phyloP scores from a whole-genome alignment of 2,329 filamentous ascomycete species.

The Dactylonectria macrodidyma region DNA sequence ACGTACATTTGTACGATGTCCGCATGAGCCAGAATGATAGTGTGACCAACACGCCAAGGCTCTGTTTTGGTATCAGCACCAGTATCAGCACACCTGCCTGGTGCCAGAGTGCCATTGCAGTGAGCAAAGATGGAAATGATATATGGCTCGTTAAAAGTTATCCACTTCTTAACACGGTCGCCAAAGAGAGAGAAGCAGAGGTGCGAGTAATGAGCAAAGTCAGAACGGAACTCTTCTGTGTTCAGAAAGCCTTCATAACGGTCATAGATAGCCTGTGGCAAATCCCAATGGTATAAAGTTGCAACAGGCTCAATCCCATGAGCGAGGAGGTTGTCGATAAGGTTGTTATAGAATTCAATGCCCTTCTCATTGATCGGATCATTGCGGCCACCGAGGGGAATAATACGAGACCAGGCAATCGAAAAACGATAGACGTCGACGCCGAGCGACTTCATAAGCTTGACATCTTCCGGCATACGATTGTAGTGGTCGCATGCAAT shows the following conservation, averaged over 20 bases:
- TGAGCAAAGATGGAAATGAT: conserved; percentile 45
- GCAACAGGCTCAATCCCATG: conserved; percentile 66
- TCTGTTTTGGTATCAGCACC: conserved; percentile 40
- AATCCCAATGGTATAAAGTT: conserved; percentile 27
- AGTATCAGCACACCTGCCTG: conserved; percentile 24
- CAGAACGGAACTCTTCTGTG: conserved; percentile 36
- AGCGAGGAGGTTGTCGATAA: conserved; percentile 68
- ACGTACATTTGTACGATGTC: conserved; percentile 31
- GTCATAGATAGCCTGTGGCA: conserved; percentile 44
- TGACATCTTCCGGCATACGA: conserved; percentile 65
- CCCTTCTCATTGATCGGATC: conserved; percentile 73
- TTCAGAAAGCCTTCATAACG: conserved; percentile 45
- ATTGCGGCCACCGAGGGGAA: conserved; percentile 72
- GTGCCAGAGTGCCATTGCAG: conserved; percentile 39
- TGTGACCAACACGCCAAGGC: conserved; percentile 35
- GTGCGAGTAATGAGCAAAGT: conserved; percentile 46
- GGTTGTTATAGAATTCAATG: conserved; percentile 68
- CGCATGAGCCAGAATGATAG: conserved; percentile 39
- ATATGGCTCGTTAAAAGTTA: conserved; percentile 51
- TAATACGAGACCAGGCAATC: conserved; percentile 74
- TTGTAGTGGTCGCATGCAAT: conserved; percentile 58
- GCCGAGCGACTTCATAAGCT: conserved; percentile 67
- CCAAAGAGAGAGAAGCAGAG: conserved; percentile 52
- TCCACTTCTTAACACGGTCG: conserved; percentile 48
- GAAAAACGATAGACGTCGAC: conserved; percentile 74